phyloP scores from a whole-genome alignment of 495 filamentous ascomycete genomes.

The Neurospora sp. region DNA sequence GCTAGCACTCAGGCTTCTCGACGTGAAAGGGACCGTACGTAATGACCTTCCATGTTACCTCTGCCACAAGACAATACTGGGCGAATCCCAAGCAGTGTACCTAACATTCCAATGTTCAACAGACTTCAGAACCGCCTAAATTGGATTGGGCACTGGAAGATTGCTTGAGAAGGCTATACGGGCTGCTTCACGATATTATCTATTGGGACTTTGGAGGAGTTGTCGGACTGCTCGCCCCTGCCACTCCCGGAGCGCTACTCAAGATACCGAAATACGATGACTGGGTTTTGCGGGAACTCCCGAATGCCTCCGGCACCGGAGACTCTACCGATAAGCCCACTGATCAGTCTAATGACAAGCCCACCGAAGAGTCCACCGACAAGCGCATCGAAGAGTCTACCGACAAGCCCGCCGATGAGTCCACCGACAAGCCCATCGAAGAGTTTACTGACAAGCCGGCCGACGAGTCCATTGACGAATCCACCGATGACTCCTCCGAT shows the following conservation, averaged over 20 bases:
- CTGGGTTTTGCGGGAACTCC: neutral
- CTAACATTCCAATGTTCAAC: neutral
- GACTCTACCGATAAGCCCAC: neutral
- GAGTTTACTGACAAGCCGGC: too few relatives aligned
- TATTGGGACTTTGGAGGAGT: neutral
- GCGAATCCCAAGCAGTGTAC: neutral
- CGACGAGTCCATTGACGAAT: too few relatives aligned
- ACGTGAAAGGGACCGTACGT: neutral
- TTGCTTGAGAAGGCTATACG: neutral
- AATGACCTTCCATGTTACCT: neutral
- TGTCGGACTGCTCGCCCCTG: neutral
- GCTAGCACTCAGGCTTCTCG: neutral
- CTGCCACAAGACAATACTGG: neutral
- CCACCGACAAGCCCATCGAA: too few relatives aligned
- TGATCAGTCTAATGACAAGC: neutral
- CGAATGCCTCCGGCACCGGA: neutral
- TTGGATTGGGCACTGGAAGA: neutral
- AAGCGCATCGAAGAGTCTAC: neutral
- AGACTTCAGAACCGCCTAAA: neutral
- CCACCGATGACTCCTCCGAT: neutral
- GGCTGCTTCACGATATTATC: neutral
- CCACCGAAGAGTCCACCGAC: neutral
- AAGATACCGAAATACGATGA: neutral
- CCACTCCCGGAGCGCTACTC: neutral
- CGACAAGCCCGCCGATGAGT: neutral